Evolutionary conservation across 2,329 filamentous ascomycete genomes (phyloP).

Genomic region (Venturia aucupariae): DNA sequence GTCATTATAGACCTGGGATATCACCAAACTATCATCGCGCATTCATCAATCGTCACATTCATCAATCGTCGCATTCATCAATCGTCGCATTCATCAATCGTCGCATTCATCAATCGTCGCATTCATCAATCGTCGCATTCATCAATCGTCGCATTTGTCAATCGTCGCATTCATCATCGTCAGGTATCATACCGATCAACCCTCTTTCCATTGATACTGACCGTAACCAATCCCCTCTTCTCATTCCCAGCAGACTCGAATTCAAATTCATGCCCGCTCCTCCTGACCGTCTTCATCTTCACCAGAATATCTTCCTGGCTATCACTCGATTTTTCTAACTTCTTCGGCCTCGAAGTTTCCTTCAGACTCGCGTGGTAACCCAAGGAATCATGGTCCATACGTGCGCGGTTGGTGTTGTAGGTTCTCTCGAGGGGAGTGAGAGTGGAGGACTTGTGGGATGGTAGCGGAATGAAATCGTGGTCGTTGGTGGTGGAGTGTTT

Average conservation of each 20-base stretch:
- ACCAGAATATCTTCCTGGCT: background rate
- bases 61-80: background rate
- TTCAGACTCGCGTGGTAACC: background rate
- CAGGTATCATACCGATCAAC: background rate
- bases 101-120: background rate
- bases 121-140: background rate
- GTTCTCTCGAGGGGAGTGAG: background rate
- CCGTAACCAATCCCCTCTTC: background rate
- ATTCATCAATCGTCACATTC: background rate
- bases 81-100: background rate
- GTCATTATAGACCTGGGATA: background rate
- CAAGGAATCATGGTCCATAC: background rate
- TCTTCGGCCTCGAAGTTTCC: background rate
- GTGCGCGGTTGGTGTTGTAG: background rate
- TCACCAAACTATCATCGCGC: background rate
- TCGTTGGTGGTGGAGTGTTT: background rate
- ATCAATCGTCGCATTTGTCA: background rate
- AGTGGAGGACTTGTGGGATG: background rate
- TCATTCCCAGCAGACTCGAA: background rate
- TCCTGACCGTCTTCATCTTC: background rate
- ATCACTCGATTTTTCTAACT: background rate
- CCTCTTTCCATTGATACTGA: background rate
- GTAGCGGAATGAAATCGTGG: background rate
- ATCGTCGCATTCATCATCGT: background rate
- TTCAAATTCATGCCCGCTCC: background rate